Conservation (phyloP, 2,329 filamentous ascomycete genomes). For the Albophoma yamanashiensis region DNA sequence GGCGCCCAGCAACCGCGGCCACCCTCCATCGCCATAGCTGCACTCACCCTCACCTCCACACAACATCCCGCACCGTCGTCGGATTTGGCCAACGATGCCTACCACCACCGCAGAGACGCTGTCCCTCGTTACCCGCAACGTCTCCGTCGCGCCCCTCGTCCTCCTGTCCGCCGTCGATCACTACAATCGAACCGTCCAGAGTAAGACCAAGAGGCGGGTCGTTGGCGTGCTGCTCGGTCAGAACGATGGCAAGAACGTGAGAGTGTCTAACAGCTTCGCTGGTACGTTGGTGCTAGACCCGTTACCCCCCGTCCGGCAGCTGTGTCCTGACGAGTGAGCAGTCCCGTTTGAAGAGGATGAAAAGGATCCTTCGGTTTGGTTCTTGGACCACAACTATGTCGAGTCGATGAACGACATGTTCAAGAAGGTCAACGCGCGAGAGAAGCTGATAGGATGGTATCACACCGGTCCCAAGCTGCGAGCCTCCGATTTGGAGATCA, state of each 20-base stretch:
- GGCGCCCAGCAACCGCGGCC: not conserved
- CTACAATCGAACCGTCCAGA: conserved; percentile 85
- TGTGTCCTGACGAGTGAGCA: conserved; percentile 24
- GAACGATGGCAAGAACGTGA: conserved; percentile 91
- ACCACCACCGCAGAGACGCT: conserved; percentile 94
- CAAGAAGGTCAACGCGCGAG: conserved; percentile 98
- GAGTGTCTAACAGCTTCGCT: conserved; percentile 98
- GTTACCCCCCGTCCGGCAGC: not conserved
- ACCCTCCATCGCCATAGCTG: not conserved
- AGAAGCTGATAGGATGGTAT: conserved; percentile 99
- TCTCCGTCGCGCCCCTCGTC: conserved; percentile 94
- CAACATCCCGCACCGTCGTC: not conserved
- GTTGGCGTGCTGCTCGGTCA: conserved; percentile 91
- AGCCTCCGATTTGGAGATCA: conserved; percentile 96
- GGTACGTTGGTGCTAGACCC: conserved; percentile 39
- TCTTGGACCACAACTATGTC: conserved; percentile 98
- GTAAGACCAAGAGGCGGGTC: conserved; percentile 76
- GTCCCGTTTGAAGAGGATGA: conserved; percentile 99
- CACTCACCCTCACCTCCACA: not conserved
- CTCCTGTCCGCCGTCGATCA: conserved; percentile 97
- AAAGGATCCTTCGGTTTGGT: conserved; percentile 98
- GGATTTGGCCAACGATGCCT: conserved; percentile 53
- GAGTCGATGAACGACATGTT: conserved; percentile 99
- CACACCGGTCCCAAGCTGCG: conserved; percentile 95
- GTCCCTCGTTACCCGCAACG: conserved; percentile 85